Conservation (phyloP, 139 green algal species). For the Marvania coccoides region DNA sequence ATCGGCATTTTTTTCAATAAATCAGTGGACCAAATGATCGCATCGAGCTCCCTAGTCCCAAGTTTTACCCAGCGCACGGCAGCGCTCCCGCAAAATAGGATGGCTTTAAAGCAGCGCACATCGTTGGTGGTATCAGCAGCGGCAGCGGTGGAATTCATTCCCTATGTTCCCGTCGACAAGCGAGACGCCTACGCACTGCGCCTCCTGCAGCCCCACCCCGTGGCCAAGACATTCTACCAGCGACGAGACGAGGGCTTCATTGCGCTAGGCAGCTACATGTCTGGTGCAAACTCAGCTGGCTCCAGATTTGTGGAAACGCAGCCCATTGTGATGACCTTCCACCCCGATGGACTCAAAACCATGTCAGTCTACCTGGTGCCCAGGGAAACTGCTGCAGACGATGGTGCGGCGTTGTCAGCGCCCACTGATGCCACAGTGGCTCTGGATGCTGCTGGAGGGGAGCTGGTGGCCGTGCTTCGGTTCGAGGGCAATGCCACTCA, state of each 20-base stretch:
- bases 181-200: conserved; percentile 1
- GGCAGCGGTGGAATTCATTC: conserved; percentile 2
- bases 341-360: conserved; percentile 10
- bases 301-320: conserved; percentile 42
- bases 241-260: conserved; percentile 51
- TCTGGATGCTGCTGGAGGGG: conserved; percentile 38
- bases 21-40: too few species aligned
- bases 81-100: too few species aligned
- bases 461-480: conserved; percentile 43
- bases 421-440: conserved; percentile 12
- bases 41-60: too few species aligned
- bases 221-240: conserved; percentile 44
- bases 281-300: conserved; percentile 37
- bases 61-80: too few species aligned
- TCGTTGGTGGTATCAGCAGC: background rate
- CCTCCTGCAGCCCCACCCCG: conserved; percentile 24
- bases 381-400: background rate
- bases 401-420: background rate
- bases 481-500: conserved; percentile 59
- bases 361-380: conserved; percentile 15
- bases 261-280: conserved; percentile 45
- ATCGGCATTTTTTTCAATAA: too few species aligned
- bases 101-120: too few species aligned
- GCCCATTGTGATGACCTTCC: conserved; percentile 57
- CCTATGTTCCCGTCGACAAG: conserved; percentile 16